Evolutionary conservation across 2,329 filamentous ascomycete genomes (phyloP).

Genomic region (Falciphora oryzae): DNA sequence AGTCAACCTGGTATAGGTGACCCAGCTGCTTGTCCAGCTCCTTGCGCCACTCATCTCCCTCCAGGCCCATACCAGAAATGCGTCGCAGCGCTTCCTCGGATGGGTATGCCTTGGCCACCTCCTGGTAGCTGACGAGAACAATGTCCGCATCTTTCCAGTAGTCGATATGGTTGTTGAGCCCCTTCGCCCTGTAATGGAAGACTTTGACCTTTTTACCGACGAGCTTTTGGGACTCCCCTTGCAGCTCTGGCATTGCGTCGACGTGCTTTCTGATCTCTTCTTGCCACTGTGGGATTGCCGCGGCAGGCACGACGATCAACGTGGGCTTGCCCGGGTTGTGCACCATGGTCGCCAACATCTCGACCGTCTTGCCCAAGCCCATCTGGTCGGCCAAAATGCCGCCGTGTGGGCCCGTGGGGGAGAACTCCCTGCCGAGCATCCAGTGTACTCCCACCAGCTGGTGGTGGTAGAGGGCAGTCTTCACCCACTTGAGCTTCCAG

Average conservation of each 20-base stretch:
- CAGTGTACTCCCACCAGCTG: conserved; percentile 47
- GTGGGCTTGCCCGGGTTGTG: conserved; percentile 32
- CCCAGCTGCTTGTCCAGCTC: conserved; percentile 27
- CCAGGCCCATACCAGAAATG: neutral
- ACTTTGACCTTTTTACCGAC: conserved; percentile 10
- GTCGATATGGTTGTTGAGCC: neutral
- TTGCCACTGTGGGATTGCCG: conserved; percentile 24
- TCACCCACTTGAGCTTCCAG: conserved; percentile 39
- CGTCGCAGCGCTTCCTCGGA: neutral
- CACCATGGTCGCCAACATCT: conserved; percentile 31
- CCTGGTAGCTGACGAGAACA: conserved; percentile 24
- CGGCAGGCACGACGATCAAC: conserved; percentile 26
- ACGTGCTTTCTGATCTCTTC: conserved; percentile 22
- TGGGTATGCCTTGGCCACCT: conserved; percentile 19
- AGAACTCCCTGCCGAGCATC: conserved; percentile 48
- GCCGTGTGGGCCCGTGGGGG: conserved; percentile 32
- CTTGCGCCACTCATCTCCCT: neutral
- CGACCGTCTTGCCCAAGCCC: conserved; percentile 61
- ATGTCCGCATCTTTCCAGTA: neutral
- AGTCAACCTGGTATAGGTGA: conserved; percentile 32
- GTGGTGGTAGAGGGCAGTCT: conserved; percentile 36
- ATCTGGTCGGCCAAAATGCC: conserved; percentile 57
- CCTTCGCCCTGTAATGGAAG: conserved; percentile 6
- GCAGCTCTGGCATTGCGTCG: conserved; percentile 24
- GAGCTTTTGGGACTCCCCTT: conserved; percentile 21